Base-by-base conservation (phyloP, 495 filamentous ascomycete genomes). In the Penicillium longicatenatum region DNA sequence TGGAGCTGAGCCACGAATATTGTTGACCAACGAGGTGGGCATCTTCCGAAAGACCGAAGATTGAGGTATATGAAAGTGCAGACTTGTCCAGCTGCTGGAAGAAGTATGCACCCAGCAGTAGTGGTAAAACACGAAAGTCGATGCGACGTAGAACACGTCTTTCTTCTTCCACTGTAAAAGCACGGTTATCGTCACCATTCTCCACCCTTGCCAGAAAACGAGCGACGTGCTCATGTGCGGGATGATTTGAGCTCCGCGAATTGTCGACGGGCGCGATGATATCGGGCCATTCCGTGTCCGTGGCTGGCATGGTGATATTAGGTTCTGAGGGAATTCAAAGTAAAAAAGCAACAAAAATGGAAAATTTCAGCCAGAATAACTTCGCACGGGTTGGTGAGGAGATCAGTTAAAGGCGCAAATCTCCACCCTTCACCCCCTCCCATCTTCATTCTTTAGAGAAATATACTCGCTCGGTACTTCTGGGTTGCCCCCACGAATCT, bases 61-160 rank as follows among this genome's bases (percentile, higher is more conserved):
- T 70, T 20, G 68, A 70, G 10, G 76, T 77, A 63, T 81, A 83
- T 20, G 73, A 76, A 6, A 83, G 61, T 0, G 78, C 73, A 17
- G 75, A 75, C 52, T 84, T 83, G 64, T 84, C 82, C n/a, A 84
- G 74, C 50, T 76, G 79, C 30, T 81, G 78, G 42, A 84, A 69
- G 53, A 69, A 69, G 43, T 73, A 73, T 0, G 70, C 66, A 16
- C 69, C 61, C 2, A 69, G 52, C 0, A 73, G 29, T 8, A 77
- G 64, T 6, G 78, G 75, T 62, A 84, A 73, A 17, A 83, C 47
- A 24, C 78, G 72, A 20, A 59, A 53, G 51, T 84, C 81, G 42
- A 84, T 84, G 52, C 81, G 79, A 17, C 70, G 62, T 30, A 80
- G 48, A 6, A 72, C 66, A 12, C 75, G 52, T 42, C 74, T 56